These are phyloP conservation scores for Wickerhamiella dianesei DNA, from an alignment of 805 yeast genomes.

Conservation along the genomic window DNA sequence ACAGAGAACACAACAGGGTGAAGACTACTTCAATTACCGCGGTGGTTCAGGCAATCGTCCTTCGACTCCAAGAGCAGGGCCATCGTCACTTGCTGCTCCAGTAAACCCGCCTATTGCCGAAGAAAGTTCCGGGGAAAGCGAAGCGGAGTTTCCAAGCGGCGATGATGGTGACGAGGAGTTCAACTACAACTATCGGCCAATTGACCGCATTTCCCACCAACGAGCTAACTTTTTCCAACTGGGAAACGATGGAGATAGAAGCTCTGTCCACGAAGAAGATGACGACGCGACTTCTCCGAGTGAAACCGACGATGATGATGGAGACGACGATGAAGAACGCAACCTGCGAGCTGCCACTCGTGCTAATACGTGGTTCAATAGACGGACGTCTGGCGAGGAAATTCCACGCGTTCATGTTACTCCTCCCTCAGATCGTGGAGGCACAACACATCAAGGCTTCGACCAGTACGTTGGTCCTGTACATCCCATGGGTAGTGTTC, in stretches of 20 bases:
- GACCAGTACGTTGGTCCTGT: constrained; percentile 3
- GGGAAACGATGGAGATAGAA: neutral
- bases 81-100: neutral
- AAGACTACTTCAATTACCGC: constrained; percentile 11
- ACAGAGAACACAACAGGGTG: constrained; percentile 1
- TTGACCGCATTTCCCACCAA: neutral
- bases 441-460: constrained; percentile 6
- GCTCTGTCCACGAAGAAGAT: neutral
- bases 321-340: constrained; percentile 7
- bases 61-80: neutral
- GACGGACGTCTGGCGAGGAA: constrained; percentile 10
- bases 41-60: constrained; percentile 12
- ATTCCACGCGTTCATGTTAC: neutral
- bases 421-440: neutral
- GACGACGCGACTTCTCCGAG: constrained; percentile 1
- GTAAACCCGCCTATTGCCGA: neutral
- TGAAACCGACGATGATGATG: constrained; percentile 2
- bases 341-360: constrained; percentile 14
- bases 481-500: constrained; percentile 11
- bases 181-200: neutral
- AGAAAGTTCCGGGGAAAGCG: neutral
- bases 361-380: constrained; percentile 17
- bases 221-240: too few relatives aligned
- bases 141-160: neutral
- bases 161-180: neutral